These are phyloP conservation scores for Capsella bursapastoris DNA, from an alignment of 345 rosid genomes.

Conservation along the genomic window DNA sequence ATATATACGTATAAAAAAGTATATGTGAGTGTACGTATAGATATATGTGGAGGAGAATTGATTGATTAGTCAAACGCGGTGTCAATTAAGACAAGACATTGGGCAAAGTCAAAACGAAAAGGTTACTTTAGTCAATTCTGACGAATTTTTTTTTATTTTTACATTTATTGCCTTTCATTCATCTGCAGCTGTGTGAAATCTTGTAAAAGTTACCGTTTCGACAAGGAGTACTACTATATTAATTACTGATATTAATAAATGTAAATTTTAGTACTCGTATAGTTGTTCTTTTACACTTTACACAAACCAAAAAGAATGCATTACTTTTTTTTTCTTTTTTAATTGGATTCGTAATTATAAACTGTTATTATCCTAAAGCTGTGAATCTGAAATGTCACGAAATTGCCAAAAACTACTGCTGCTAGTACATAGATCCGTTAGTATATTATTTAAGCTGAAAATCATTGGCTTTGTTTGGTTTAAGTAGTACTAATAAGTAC, in stretches of 20 bases:
- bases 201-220: constrained; percentile 11
- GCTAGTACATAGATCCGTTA: too few species aligned
- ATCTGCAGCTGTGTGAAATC: constrained; percentile 9
- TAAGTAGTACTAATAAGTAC: background rate
- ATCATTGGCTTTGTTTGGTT: background rate
- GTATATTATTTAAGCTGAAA: background rate
- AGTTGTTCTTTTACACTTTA: background rate
- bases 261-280: background rate
- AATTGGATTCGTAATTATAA: background rate
- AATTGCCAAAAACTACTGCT: background rate
- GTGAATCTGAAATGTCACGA: background rate
- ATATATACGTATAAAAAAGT: background rate
- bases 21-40: constrained; percentile 24
- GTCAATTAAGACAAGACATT: constrained; percentile 16
- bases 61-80: constrained; percentile 42
- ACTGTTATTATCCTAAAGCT: background rate
- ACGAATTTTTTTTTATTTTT: background rate
- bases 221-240: background rate
- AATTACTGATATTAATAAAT: background rate
- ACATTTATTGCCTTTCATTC: constrained; percentile 11
- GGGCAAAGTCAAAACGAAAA: constrained; percentile 11
- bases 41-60: constrained; percentile 23
- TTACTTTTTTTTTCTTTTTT: too few species aligned
- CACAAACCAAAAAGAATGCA: constrained; percentile 6
- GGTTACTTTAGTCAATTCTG: constrained; percentile 35